Percentiles rank a stretch among this genome's conserved stretches.
Evolutionary conservation across 1,139 yeast species (phyloP).

Genomic region (Nakaseomyces glabratus): DNA sequence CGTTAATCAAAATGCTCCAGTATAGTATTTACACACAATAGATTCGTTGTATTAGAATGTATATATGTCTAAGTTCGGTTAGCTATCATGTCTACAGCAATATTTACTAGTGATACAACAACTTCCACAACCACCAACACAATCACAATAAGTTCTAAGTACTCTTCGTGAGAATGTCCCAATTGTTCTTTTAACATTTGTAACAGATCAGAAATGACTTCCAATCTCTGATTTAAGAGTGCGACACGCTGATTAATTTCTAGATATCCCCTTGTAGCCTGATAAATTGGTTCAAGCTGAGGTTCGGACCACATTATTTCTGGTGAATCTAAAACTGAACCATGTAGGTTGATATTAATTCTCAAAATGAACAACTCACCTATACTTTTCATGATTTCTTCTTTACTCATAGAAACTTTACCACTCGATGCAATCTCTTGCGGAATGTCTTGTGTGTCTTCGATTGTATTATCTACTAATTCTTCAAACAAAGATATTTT

Average conservation of each 20-base stretch:
- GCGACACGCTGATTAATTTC: slow-evolving; percentile 92
- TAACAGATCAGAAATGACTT: slow-evolving; percentile 82
- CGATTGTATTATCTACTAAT: slow-evolving; percentile 89
- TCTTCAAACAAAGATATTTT: slow-evolving; percentile 92
- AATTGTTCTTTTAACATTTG: slow-evolving; percentile 96
- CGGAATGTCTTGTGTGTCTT: slow-evolving; percentile 93
- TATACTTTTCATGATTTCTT: slow-evolving; percentile 90
- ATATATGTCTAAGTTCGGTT: slow-evolving; percentile 10
- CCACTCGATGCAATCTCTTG: slow-evolving; percentile 92
- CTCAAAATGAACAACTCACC: slow-evolving; percentile 90
- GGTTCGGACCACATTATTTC: slow-evolving; percentile 99
- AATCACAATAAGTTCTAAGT: slow-evolving; percentile 84
- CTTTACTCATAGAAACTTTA: slow-evolving; percentile 87
- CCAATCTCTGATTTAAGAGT: slow-evolving; percentile 78
- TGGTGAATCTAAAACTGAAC: slow-evolving; percentile 91
- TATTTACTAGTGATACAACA: slow-evolving; percentile 74
- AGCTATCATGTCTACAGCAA: slow-evolving; percentile 37
- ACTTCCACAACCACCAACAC: slow-evolving; percentile 91
- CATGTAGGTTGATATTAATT: slow-evolving; percentile 85
- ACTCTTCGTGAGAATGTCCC: slow-evolving; percentile 87
- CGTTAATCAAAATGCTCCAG: too few species aligned
- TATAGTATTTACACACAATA: too few species aligned
- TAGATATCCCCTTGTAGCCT: slow-evolving; percentile 88
- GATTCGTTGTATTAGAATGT: background rate
- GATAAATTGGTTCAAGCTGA: slow-evolving; percentile 91